Evolutionary conservation across 345 rosid genomes (phyloP).

Genomic region (Aegle marmelos): DNA sequence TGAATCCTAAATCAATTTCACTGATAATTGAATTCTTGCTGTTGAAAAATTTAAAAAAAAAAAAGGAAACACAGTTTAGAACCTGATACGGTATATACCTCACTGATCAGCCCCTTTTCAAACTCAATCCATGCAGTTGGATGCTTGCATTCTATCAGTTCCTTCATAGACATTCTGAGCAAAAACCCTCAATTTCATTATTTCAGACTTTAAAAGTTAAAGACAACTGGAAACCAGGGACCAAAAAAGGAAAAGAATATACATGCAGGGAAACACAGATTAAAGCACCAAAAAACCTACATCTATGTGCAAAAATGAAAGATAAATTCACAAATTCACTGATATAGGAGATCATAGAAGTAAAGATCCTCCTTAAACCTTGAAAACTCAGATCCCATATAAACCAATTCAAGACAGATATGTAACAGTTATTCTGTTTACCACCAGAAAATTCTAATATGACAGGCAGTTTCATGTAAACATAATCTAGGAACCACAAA

Average conservation of each 20-base stretch:
- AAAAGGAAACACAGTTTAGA: background rate
- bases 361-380: background rate
- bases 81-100: slow-evolving; percentile 39
- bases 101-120: slow-evolving; percentile 77
- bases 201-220: background rate
- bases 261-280: background rate
- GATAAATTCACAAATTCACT: background rate
- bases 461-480: background rate
- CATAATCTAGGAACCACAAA: background rate
- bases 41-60: background rate
- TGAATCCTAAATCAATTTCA: background rate
- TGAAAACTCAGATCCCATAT: background rate
- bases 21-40: background rate
- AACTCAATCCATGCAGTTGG: slow-evolving; percentile 90
- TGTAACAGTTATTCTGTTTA: background rate
- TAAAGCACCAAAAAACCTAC: background rate
- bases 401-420: background rate
- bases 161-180: slow-evolving; percentile 76
- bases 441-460: background rate
- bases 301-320: background rate
- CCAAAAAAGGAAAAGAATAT: background rate
- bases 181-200: slow-evolving; percentile 25
- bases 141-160: slow-evolving; percentile 73
- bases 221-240: background rate
- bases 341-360: background rate